Conservation (phyloP, 805 yeast species). For the Ogataea glucozyma region DNA sequence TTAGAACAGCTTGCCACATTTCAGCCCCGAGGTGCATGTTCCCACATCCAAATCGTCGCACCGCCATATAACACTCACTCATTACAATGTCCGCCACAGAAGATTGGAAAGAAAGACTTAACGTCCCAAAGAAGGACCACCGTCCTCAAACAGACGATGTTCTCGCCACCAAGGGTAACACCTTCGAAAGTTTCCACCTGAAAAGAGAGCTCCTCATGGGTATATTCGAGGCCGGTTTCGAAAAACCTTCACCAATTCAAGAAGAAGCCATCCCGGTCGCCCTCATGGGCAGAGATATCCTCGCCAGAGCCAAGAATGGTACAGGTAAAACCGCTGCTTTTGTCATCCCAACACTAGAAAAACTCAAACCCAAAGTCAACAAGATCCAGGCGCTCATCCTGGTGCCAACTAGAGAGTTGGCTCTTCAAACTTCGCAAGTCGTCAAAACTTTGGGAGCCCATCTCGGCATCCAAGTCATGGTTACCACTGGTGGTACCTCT, state of each 20-base stretch:
- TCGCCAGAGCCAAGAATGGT: slow-evolving; percentile 98
- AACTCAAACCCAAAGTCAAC: slow-evolving; percentile 77
- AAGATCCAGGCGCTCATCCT: slow-evolving; percentile 89
- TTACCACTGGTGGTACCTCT: slow-evolving; percentile 96
- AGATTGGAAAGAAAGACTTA: slow-evolving; percentile 75
- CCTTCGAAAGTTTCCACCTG: slow-evolving; percentile 88
- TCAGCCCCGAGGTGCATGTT: slow-evolving; percentile 1
- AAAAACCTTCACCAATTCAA: slow-evolving; percentile 96
- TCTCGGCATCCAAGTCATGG: slow-evolving; percentile 91
- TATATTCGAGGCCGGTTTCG: slow-evolving; percentile 97
- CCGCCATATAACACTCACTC: slow-evolving; percentile 7
- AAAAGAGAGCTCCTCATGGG: slow-evolving; percentile 97
- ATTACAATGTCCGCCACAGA: slow-evolving; percentile 30
- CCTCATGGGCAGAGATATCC: slow-evolving; percentile 88
- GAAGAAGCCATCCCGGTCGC: slow-evolving; percentile 97
- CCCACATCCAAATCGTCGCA: not conserved
- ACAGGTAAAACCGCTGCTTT: slow-evolving; percentile 99
- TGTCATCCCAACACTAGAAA: slow-evolving; percentile 89
- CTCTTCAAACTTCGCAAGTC: slow-evolving; percentile 96
- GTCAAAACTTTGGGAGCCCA: slow-evolving; percentile 95
- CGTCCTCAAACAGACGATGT: slow-evolving; percentile 98
- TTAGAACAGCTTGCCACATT: not conserved
- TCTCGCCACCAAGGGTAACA: slow-evolving; percentile 81
- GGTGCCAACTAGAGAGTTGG: slow-evolving; percentile 97
- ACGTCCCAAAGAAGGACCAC: slow-evolving; percentile 80